Base-by-base conservation (phyloP, 768 basidiomycete genomes). In the Lactarius tabidus region DNA sequence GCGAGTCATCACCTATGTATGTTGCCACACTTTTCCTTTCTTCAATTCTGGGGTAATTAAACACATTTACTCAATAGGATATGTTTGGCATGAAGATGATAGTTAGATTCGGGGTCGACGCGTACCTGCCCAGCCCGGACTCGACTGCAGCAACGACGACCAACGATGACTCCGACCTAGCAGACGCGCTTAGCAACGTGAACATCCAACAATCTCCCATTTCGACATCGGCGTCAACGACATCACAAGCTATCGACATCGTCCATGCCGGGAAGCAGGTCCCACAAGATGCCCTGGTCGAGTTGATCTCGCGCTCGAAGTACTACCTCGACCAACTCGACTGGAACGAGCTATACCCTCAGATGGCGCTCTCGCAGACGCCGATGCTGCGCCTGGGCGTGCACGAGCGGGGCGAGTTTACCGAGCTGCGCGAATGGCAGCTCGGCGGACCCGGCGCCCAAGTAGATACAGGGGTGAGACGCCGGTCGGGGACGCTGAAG, bases 311-410 rank as follows among this genome's bases (percentile, higher is more conserved):
- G 48, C 63, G 71, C 23, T 68, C 73, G 29, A 17, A 33, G 36
- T 56, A 56, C 17, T 66, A 41, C 59, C 52, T 74, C n/a, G 69
- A 73, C 1, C 36, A 52, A 5, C 77, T 77, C 64, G 77, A 87
- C 70, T 90, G 87, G 87, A 76, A 70, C 33, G 86, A 88, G 15
- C 75, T 77, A 1, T 89, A 85, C 72, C 83, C 85, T 0, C 89
- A 90, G 71, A 74, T 90, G 15, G 86, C 82, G 71, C 80, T 91
- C 61, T 89, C 90, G 7, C 85, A 87, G 71, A 90, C 87, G 0
- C 75, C 80, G 2, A 80, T 84, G 69, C 79, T 85, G 64, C 85
- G 83, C 71, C 75, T 89, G 60, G 89, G 82, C 0, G 75, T 81
- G 48, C 89, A 91, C 71, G 70, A 76, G 17, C 73, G 77, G 3